Conservation (phyloP, 177 flowering plant species). For the Viscum album region DNA sequence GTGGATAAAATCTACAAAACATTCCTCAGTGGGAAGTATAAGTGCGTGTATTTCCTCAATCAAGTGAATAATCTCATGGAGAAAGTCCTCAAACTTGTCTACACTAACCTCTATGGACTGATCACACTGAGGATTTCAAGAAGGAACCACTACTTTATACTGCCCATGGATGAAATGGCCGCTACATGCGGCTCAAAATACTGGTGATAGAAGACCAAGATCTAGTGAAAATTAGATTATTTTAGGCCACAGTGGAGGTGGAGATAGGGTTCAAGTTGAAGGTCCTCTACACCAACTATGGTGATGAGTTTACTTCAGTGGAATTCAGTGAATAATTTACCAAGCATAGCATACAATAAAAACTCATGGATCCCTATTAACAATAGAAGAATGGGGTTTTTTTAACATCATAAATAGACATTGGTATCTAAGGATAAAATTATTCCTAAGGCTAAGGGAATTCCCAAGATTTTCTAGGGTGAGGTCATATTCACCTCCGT, state of each 20-base stretch:
- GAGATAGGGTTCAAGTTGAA: background rate
- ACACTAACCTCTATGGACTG: slow-evolving; percentile 10
- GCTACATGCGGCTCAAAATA: background rate
- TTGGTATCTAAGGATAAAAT: no score
- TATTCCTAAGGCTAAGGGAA: no score
- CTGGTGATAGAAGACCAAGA: background rate
- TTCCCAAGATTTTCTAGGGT: no score
- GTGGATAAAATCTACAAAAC: background rate
- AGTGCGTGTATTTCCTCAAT: background rate
- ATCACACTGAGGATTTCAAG: slow-evolving; percentile 8
- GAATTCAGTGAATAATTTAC: slow-evolving; percentile 6
- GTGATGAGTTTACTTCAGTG: slow-evolving; percentile 11
- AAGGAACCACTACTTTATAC: slow-evolving; percentile 9
- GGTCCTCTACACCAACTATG: slow-evolving; percentile 4
- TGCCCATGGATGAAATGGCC: no score
- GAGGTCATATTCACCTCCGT: no score
- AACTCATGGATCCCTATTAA: slow-evolving; percentile 4
- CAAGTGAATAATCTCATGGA: background rate
- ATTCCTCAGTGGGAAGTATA: slow-evolving; percentile 6
- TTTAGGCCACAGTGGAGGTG: no score
- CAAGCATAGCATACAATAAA: slow-evolving; percentile 6
- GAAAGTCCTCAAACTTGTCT: background rate
- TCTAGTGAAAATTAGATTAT: slow-evolving; percentile 1
- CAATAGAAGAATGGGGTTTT: no score
- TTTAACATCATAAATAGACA: no score